Conservation (phyloP, 148 eudicot species). For the Rhododendron ovatum region DNA sequence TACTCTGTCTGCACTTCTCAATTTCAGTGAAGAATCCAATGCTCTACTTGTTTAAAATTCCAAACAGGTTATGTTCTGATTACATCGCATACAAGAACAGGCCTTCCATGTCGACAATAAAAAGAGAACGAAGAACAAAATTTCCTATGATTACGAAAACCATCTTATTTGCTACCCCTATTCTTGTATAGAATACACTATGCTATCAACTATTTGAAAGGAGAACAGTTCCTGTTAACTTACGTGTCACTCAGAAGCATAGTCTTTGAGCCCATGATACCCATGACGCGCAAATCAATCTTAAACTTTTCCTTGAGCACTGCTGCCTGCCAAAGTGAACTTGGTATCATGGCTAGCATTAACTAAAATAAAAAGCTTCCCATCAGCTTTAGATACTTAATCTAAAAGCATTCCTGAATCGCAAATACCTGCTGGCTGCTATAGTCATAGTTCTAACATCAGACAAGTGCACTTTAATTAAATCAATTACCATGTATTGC, state of each 20-base stretch:
- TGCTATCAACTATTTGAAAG: conserved; percentile 1
- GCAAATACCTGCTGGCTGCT: background rate
- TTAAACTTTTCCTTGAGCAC: conserved; percentile 83
- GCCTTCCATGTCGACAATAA: background rate
- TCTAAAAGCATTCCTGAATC: background rate
- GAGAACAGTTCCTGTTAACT: conserved; percentile 17
- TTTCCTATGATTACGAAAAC: too few species aligned
- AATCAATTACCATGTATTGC: background rate
- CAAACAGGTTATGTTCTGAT: background rate
- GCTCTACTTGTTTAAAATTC: background rate
- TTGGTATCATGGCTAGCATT: background rate
- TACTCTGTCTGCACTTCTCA: background rate
- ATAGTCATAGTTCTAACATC: background rate
- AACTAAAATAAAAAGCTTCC: background rate
- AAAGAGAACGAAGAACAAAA: background rate
- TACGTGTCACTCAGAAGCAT: conserved; percentile 91
- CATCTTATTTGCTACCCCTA: background rate
- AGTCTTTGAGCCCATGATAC: conserved; percentile 71
- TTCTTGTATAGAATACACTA: background rate
- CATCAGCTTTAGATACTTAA: background rate
- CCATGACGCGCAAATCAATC: conserved; percentile 94
- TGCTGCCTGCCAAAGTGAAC: conserved; percentile 54
- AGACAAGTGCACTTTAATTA: background rate
- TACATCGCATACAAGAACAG: background rate
- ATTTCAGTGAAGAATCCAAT: background rate